phyloP scores from a whole-genome alignment of 1,284 basidiomycete genomes.

The Cryptococcus deneoformans region DNA sequence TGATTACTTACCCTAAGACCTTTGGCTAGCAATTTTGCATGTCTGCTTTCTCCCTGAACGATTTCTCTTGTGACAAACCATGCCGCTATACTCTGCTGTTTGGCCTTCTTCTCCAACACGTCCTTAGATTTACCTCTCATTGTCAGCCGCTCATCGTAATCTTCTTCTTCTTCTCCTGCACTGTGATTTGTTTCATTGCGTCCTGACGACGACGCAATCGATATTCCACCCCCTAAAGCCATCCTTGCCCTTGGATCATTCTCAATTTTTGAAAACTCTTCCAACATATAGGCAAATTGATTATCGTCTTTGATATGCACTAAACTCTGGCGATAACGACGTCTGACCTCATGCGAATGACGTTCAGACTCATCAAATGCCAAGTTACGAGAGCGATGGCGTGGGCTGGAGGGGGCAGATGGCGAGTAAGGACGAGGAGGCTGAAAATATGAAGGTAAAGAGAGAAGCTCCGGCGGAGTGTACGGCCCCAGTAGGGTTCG shows the following conservation, averaged over 20 bases:
- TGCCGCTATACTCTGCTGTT: slow-evolving; percentile 17
- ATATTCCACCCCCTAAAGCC: slow-evolving; percentile 6
- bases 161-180: neutral
- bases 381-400: neutral
- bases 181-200: neutral
- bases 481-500: slow-evolving; percentile 7
- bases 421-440: neutral
- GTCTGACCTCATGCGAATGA: slow-evolving; percentile 9
- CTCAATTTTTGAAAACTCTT: slow-evolving; percentile 11
- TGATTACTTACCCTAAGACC: slow-evolving; percentile 24
- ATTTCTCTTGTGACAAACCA: slow-evolving; percentile 39
- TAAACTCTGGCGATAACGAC: slow-evolving; percentile 24
- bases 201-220: neutral
- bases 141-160: neutral
- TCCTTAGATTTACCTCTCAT: slow-evolving; percentile 4
- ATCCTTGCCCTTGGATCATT: slow-evolving; percentile 6
- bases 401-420: neutral
- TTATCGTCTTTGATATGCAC: slow-evolving; percentile 32
- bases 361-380: slow-evolving; percentile 3
- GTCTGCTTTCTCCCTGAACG: slow-evolving; percentile 29
- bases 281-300: slow-evolving; percentile 25
- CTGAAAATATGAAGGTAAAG: neutral
- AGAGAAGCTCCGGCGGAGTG: slow-evolving; percentile 1
- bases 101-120: slow-evolving; percentile 4
- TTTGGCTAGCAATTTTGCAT: slow-evolving; percentile 25